A percentile compares a stretch with the other conserved stretches of the same genome.
phyloP scores from a whole-genome alignment of 1,284 basidiomycete genomes.

The Microbotryum lychnidis-dioicae region DNA sequence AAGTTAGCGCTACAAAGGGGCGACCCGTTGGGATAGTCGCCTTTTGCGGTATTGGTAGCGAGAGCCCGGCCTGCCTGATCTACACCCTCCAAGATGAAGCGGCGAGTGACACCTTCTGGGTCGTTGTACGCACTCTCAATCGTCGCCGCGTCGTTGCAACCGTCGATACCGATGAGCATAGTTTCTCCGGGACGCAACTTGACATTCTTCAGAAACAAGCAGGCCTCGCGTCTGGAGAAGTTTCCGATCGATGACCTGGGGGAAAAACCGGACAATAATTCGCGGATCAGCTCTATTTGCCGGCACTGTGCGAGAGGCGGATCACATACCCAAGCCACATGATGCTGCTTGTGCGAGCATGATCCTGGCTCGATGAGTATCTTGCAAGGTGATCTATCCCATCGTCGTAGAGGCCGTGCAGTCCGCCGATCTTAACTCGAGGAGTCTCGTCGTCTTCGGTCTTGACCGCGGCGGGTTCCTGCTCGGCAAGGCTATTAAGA shows the following conservation, averaged over 20 bases:
- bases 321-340: too few species aligned
- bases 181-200: slow-evolving; percentile 62
- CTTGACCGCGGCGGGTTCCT: slow-evolving; percentile 52
- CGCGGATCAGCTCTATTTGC: slow-evolving; percentile 9
- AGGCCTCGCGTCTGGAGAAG: slow-evolving; percentile 67
- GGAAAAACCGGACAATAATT: slow-evolving; percentile 49
- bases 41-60: slow-evolving; percentile 8
- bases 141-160: slow-evolving; percentile 56
- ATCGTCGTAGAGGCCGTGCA: slow-evolving; percentile 29
- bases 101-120: slow-evolving; percentile 60
- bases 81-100: slow-evolving; percentile 88
- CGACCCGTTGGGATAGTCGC: slow-evolving; percentile 47
- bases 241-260: slow-evolving; percentile 91
- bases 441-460: slow-evolving; percentile 47
- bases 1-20: slow-evolving; percentile 48
- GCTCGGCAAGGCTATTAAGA: slow-evolving; percentile 46
- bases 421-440: slow-evolving; percentile 24
- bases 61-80: slow-evolving; percentile 44
- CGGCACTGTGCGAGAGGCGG: slow-evolving; percentile 9
- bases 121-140: slow-evolving; percentile 82
- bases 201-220: slow-evolving; percentile 65
- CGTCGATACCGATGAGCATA: slow-evolving; percentile 71
- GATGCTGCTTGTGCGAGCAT: slow-evolving; percentile 46
- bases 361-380: slow-evolving; percentile 47
- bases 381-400: slow-evolving; percentile 7